Evolutionary conservation across 2,329 filamentous ascomycete species (phyloP).

Genomic region (Didymosphaeria variabile): DNA sequence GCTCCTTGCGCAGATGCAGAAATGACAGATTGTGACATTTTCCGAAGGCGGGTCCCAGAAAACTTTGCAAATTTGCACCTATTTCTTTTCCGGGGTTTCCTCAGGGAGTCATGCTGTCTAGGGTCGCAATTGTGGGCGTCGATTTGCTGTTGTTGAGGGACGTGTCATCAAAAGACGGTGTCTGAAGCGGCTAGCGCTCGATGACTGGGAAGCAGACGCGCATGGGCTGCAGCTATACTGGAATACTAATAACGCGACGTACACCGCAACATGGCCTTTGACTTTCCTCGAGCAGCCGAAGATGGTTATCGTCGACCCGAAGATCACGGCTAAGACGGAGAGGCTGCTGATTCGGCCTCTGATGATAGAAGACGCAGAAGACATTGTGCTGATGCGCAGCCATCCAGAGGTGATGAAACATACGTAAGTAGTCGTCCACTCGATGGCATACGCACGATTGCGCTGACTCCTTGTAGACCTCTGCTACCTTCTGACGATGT

Average conservation of each 20-base stretch:
- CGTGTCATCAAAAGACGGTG: slow-evolving; percentile 32
- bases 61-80: neutral
- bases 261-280: slow-evolving; percentile 39
- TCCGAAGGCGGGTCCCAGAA: neutral
- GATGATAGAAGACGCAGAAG: slow-evolving; percentile 59
- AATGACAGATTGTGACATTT: slow-evolving; percentile 47
- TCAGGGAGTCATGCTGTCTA: slow-evolving; percentile 3
- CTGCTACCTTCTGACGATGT: slow-evolving; percentile 62
- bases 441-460: neutral
- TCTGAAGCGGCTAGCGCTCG: slow-evolving; percentile 34
- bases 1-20: slow-evolving; percentile 72
- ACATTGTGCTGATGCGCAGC: slow-evolving; percentile 62
- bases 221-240: slow-evolving; percentile 27
- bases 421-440: slow-evolving; percentile 52
- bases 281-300: slow-evolving; percentile 19
- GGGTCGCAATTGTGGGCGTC: slow-evolving; percentile 20
- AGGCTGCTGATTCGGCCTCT: slow-evolving; percentile 66
- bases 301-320: slow-evolving; percentile 48
- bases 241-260: slow-evolving; percentile 21
- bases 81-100: neutral
- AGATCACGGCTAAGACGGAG: slow-evolving; percentile 53
- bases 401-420: slow-evolving; percentile 71
- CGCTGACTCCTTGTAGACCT: slow-evolving; percentile 38
- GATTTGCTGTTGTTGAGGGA: slow-evolving; percentile 25
- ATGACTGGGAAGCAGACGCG: slow-evolving; percentile 19